Evolutionary conservation across 1,284 basidiomycete species (phyloP).

Genomic region (Papiliotrema fonsecae): DNA sequence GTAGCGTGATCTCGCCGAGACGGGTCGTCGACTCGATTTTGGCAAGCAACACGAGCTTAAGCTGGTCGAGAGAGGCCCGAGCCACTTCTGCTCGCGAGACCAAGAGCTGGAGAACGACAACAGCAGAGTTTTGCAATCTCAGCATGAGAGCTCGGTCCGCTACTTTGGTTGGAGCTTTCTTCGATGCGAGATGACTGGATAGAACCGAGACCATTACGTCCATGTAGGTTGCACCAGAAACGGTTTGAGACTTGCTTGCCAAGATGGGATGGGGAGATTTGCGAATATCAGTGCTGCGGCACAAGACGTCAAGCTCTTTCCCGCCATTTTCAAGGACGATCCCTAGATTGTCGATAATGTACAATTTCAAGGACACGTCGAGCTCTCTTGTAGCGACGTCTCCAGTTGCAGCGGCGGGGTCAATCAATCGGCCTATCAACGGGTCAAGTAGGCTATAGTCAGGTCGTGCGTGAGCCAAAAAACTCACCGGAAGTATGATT

Average conservation of each 20-base stretch:
- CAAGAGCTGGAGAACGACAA: conserved; percentile 78
- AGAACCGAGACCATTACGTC: conserved; percentile 67
- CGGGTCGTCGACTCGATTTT: conserved; percentile 74
- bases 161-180: background rate
- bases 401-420: conserved; percentile 49
- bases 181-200: conserved; percentile 30
- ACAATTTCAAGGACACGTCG: conserved; percentile 60
- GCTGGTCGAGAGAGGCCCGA: conserved; percentile 54
- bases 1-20: conserved; percentile 65
- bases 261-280: conserved; percentile 40
- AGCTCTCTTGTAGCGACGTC: conserved; percentile 40
- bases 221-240: conserved; percentile 53
- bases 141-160: conserved; percentile 4
- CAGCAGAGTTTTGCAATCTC: conserved; percentile 64
- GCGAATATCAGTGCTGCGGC: conserved; percentile 18
- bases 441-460: conserved; percentile 74
- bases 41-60: conserved; percentile 67
- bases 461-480: background rate
- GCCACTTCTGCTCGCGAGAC: conserved; percentile 74
- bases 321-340: conserved; percentile 81
- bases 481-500: conserved; percentile 75
- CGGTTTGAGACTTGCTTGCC: conserved; percentile 55
- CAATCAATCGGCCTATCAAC: conserved; percentile 69
- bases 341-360: conserved; percentile 59
- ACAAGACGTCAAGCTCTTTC: conserved; percentile 54